Conservation (phyloP, 2,329 filamentous ascomycete genomes). For the Calonectria multiphialidica region DNA sequence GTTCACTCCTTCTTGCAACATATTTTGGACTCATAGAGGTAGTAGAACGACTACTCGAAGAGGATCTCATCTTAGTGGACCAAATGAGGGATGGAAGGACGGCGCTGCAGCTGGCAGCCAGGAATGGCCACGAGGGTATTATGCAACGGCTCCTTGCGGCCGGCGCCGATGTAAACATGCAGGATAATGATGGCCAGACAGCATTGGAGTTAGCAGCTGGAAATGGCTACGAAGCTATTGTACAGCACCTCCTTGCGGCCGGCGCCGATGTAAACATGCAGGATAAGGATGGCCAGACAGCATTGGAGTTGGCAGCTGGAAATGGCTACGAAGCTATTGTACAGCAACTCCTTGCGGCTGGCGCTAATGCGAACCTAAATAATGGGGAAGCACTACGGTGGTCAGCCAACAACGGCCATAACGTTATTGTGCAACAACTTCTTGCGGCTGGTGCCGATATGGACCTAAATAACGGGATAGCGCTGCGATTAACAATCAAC, state of each 20-base stretch:
- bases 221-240: constrained; percentile 7
- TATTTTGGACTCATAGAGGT: constrained; percentile 9
- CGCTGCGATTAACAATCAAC: too few relatives aligned
- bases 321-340: too few relatives aligned
- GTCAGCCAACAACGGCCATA: background rate
- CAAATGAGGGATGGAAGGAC: background rate
- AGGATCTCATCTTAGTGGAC: background rate
- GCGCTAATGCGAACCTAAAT: background rate
- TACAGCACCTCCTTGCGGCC: constrained; percentile 4
- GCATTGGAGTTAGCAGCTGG: background rate
- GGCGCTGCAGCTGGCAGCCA: background rate
- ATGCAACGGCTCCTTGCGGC: constrained; percentile 5
- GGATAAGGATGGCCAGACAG: too few relatives aligned
- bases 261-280: background rate
- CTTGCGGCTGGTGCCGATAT: background rate
- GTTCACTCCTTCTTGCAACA: background rate
- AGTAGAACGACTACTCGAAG: constrained; percentile 9
- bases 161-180: background rate
- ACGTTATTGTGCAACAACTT: background rate
- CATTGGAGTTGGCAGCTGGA: too few relatives aligned
- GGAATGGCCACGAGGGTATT: background rate
- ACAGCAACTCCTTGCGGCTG: background rate
- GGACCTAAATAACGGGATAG: too few relatives aligned
- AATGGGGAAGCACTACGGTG: background rate
- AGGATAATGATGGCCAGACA: background rate